Base-by-base conservation (phyloP, 176 grass and related monocot species). In the Neostapfia colusana region DNA sequence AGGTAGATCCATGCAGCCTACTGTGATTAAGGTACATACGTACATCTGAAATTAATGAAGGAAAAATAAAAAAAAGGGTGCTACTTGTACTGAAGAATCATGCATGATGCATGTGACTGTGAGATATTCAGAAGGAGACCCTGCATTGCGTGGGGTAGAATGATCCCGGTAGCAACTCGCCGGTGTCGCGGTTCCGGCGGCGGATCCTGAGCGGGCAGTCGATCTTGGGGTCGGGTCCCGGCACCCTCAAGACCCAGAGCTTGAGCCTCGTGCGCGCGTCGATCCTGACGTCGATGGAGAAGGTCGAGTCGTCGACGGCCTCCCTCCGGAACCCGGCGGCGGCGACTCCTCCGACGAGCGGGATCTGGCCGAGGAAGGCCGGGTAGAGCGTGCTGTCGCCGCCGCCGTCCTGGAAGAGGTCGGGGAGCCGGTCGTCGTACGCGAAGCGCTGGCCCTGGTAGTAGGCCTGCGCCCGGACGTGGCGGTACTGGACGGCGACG, bases 111-210 rank as follows among this genome's bases (percentile, higher is more conserved):
- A n/a, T n/a, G n/a, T n/a, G n/a, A n/a, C n/a, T n/a, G n/a, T n/a
- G n/a, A n/a, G n/a, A n/a, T n/a, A n/a, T n/a, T n/a, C 63, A 85
- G 84, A 65, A 86, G 44, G 45, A 76, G 72, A 86, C 72, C 62
- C 56, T 73, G 65, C 84, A 86, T 11, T 75, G 45, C 2, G 46
- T 65, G 2, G 72, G 37, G 0, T 36, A 38, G 84, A 86, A 76
- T 20, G 45, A 48, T 16, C 45, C 45, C 14, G 45, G 45, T 48
- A 12, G 45, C 14, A 48, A 0, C 14, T 48, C 40, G 17, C 0
- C 20, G 3, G 45, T 4, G 26, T 78, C 14, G 14, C 13, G 42
- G 11, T 76, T 69, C 43, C 71, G 18, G 2, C 70, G 71, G 5
- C 69, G 63, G 14, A 86, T 24, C 20, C 8, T 81, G 26, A 86